Evolutionary conservation across 2,329 filamentous ascomycete species (phyloP).

Genomic region (Sarocladiaceae sp.): DNA sequence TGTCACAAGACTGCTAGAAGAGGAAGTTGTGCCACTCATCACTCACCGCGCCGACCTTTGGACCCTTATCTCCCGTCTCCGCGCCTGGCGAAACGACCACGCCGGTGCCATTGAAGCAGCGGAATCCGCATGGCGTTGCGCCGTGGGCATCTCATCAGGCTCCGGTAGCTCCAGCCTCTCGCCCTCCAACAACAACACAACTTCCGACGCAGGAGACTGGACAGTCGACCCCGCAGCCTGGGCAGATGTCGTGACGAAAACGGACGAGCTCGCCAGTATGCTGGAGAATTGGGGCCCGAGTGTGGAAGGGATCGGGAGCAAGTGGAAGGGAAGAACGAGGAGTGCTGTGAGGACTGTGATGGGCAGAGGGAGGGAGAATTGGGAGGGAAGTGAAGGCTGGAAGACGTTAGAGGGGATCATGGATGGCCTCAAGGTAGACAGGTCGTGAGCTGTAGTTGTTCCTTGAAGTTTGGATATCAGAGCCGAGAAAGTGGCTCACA

Average conservation of each 20-base stretch:
- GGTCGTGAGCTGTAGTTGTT: too few species aligned
- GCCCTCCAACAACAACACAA: constrained; percentile 31
- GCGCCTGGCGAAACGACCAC: constrained; percentile 69
- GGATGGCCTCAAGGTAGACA: constrained; percentile 45
- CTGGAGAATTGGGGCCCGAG: constrained; percentile 74
- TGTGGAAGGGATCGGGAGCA: constrained; percentile 64
- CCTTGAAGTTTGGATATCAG: background rate
- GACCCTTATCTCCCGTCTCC: constrained; percentile 66
- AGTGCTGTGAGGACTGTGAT: constrained; percentile 80
- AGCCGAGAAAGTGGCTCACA: too few species aligned
- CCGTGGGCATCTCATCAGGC: constrained; percentile 49
- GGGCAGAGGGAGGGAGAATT: constrained; percentile 74
- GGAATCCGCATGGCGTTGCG: constrained; percentile 85
- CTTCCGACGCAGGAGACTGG: constrained; percentile 34
- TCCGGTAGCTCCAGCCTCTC: constrained; percentile 20
- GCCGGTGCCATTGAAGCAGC: constrained; percentile 72
- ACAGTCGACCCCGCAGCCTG: constrained; percentile 59
- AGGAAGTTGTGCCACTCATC: constrained; percentile 74
- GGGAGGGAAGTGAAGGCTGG: constrained; percentile 76
- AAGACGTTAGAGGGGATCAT: constrained; percentile 52
- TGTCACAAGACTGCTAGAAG: constrained; percentile 70
- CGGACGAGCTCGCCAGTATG: constrained; percentile 74
- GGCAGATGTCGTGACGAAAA: constrained; percentile 70
- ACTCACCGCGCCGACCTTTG: constrained; percentile 75
- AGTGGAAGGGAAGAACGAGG: constrained; percentile 86